Base-by-base conservation (phyloP, 305 asterid genomes). In the Solanum aculeatissimum region DNA sequence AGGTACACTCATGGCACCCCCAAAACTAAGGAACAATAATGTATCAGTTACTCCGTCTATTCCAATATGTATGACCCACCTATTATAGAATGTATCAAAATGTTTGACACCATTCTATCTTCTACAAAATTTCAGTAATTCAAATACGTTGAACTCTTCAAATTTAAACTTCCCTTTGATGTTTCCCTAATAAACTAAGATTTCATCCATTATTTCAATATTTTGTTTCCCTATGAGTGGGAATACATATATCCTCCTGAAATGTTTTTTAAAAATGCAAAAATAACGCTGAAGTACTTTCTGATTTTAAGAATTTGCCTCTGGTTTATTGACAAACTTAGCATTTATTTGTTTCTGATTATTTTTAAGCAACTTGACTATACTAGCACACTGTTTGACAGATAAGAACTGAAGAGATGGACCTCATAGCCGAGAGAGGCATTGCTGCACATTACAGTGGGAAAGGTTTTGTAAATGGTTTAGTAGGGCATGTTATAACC, bases 351-450 rank as follows among this genome's bases (percentile, higher is more conserved):
- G 29, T 54, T 51, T 75, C 10, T 75, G 81, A 32, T 77, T 10
- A 77, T 77, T 32, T 54, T 77, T 19, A 9, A 77, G 65, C 82
- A 51, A 53, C 82, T 51, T 11, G 82, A 29, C 51, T 51, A 51
- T 69, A 55, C 35, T n/a, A 32, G 11, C 54, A 1, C 82, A 45
- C 47, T 29, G 9, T 81, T 86, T 89, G 87, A 85, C 92, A 94
- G 98, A 92, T 95, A 85, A 91, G 98, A 86, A 95, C 98, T 13
- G 99, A 95, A 90, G 97, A 93, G 90, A 95, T 95, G 99, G 96
- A 95, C 91, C 89, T 95, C 89, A 95, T 95, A 85, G 98, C 95
- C 51, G 92, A 94, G 87, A 92, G 99, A 89, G 99, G 99, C 89
- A 95, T 95, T 88, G 99, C 95, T 86, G 93, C 98, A 18, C 99